Conservation (phyloP, 179 eudicot species). For the Dionaea muscipula region DNA sequence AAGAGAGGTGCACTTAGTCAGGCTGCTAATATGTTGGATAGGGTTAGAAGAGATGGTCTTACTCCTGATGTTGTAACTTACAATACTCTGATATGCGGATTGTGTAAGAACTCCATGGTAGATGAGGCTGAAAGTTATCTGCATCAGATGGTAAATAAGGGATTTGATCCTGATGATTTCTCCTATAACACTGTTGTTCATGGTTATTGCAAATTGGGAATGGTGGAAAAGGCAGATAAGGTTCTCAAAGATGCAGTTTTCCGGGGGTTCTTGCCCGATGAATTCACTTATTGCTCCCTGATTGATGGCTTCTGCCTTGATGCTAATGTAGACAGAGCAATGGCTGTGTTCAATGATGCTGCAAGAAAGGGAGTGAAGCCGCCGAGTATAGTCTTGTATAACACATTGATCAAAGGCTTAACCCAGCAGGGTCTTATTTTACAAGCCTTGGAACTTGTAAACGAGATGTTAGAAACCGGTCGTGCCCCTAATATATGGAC, state of each 20-base stretch:
- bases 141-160: slow-evolving; percentile 69
- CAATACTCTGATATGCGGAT: slow-evolving; percentile 68
- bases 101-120: slow-evolving; percentile 46
- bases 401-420: slow-evolving; percentile 72
- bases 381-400: slow-evolving; percentile 46
- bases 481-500: slow-evolving; percentile 67
- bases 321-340: slow-evolving; percentile 66
- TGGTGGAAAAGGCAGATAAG: slow-evolving; percentile 52
- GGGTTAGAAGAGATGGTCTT: slow-evolving; percentile 38
- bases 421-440: slow-evolving; percentile 50
- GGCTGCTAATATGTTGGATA: slow-evolving; percentile 44
- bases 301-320: slow-evolving; percentile 57
- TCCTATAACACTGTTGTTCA: slow-evolving; percentile 68
- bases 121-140: slow-evolving; percentile 61
- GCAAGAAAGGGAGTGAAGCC: slow-evolving; percentile 45
- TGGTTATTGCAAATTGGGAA: slow-evolving; percentile 63
- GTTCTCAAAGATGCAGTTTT: slow-evolving; percentile 51
- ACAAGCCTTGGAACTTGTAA: slow-evolving; percentile 55
- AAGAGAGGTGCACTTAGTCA: slow-evolving; percentile 38
- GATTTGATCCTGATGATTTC: slow-evolving; percentile 70
- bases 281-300: slow-evolving; percentile 65
- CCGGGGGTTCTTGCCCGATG: slow-evolving; percentile 71
- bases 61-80: slow-evolving; percentile 74
- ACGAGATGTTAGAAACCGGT: slow-evolving; percentile 58
- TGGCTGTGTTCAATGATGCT: slow-evolving; percentile 42